phyloP scores from a whole-genome alignment of 2,329 filamentous ascomycete genomes.

The Periconia sp. region DNA sequence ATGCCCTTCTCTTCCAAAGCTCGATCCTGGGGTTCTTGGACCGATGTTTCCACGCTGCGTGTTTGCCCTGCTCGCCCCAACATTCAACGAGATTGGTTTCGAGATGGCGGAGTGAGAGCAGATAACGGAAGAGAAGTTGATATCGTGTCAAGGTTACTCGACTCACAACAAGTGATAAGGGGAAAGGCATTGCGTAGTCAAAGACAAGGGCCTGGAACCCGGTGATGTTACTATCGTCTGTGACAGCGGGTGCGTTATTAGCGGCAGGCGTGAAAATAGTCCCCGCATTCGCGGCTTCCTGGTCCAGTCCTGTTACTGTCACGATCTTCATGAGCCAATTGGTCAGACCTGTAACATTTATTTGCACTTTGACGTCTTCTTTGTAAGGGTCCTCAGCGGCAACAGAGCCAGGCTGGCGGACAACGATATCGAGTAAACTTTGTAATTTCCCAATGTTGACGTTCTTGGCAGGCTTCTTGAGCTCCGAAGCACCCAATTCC shows the following conservation, averaged over 20 bases:
- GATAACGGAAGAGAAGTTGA: constrained; percentile 91
- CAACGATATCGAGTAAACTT: constrained; percentile 89
- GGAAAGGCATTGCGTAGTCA: constrained; percentile 93
- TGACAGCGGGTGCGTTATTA: constrained; percentile 54
- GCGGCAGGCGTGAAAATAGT: constrained; percentile 68
- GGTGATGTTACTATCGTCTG: constrained; percentile 81
- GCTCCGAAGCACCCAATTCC: constrained; percentile 83
- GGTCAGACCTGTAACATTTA: constrained; percentile 91
- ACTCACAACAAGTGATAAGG: constrained; percentile 91
- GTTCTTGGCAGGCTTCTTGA: constrained; percentile 82
- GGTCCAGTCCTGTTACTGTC: constrained; percentile 92
- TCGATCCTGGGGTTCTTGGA: constrained; percentile 74
- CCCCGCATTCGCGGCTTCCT: constrained; percentile 64
- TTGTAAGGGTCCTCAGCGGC: constrained; percentile 96
- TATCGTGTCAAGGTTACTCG: constrained; percentile 97
- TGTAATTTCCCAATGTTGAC: constrained; percentile 95
- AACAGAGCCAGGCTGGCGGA: constrained; percentile 93
- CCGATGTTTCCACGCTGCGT: constrained; percentile 78
- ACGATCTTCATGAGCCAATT: constrained; percentile 96
- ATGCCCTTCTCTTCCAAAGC: constrained; percentile 89
- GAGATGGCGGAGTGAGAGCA: constrained; percentile 84
- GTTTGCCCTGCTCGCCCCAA: constrained; percentile 88
- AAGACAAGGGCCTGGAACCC: constrained; percentile 93
- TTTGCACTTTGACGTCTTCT: constrained; percentile 95
- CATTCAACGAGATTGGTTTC: constrained; percentile 83